Percentiles rank a stretch among this genome's conserved stretches.
These are phyloP conservation scores for Fusarium agapanthi DNA, from an alignment of 2,329 filamentous ascomycete species.

Conservation along the genomic window DNA sequence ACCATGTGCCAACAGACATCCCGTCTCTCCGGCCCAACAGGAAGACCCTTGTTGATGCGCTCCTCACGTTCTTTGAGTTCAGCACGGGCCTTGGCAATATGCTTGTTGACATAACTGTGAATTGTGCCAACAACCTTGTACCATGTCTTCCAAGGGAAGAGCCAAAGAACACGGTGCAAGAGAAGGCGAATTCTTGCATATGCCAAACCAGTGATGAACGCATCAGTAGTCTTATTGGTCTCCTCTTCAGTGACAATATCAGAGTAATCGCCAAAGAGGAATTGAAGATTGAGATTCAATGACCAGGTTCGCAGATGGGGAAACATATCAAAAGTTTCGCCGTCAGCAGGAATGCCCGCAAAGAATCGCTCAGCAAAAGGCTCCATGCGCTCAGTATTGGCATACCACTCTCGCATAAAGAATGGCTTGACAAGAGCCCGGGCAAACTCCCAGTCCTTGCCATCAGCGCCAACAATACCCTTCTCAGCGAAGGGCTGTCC, in stretches of 20 bases:
- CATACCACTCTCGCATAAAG: constrained; percentile 3
- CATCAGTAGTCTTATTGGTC: neutral
- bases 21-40: neutral
- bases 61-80: constrained; percentile 1
- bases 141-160: constrained; percentile 8
- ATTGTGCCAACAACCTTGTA: neutral
- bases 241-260: neutral
- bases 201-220: neutral
- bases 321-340: neutral
- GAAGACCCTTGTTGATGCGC: neutral
- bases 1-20: constrained; percentile 11
- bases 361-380: neutral
- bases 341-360: neutral
- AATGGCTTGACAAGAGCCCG: constrained; percentile 2
- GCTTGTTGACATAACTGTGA: constrained; percentile 5
- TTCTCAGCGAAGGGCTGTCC: constrained; percentile 6
- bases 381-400: neutral
- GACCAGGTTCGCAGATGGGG: neutral
- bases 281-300: neutral
- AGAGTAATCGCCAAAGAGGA: neutral
- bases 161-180: neutral
- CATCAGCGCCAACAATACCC: neutral
- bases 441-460: constrained; percentile 1
- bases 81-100: constrained; percentile 1
- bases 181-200: neutral